A percentile compares a stretch with the other conserved stretches of the same genome.
These are phyloP conservation scores for Bipolaris sorokiniana DNA, from an alignment of 2,329 filamentous ascomycete genomes.

Conservation along the genomic window DNA sequence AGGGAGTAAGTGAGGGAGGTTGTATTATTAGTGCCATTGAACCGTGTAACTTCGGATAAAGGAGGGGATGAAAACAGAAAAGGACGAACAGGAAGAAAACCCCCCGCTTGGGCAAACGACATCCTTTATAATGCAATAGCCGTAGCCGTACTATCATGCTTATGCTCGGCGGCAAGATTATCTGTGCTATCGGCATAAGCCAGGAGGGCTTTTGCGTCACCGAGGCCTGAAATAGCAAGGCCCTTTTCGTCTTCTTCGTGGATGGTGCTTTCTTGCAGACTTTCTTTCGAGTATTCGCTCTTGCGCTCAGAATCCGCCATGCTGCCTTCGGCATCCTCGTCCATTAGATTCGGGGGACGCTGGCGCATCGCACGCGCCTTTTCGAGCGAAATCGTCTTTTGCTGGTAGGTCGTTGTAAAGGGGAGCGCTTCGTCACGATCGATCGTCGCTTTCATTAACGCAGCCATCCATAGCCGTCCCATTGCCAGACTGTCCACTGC, in stretches of 20 bases:
- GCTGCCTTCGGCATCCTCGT: constrained; percentile 48
- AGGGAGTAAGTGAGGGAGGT: not conserved
- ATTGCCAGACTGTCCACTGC: constrained; percentile 89
- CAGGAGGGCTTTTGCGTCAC: constrained; percentile 45
- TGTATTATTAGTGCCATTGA: too few species aligned
- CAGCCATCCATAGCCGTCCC: constrained; percentile 96
- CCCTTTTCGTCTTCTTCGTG: constrained; percentile 49
- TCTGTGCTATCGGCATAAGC: constrained; percentile 40
- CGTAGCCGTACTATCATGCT: constrained; percentile 14
- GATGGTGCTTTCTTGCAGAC: constrained; percentile 44
- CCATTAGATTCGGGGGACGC: constrained; percentile 87
- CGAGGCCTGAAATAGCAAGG: constrained; percentile 47
- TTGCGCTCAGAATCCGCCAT: constrained; percentile 35
- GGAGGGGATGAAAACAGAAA: too few species aligned
- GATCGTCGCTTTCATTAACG: constrained; percentile 98
- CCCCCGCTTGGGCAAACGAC: too few species aligned
- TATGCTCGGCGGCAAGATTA: constrained; percentile 8
- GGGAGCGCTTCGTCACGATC: constrained; percentile 80
- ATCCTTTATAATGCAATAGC: constrained; percentile 6
- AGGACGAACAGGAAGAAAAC: too few species aligned
- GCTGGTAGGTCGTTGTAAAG: constrained; percentile 91
- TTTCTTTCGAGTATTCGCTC: constrained; percentile 45
- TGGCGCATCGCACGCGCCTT: constrained; percentile 89
- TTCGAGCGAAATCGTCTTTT: constrained; percentile 90
- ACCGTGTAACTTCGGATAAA: too few species aligned